A percentile compares a stretch with the other conserved stretches of the same genome.
Evolutionary conservation across 2,329 filamentous ascomycete genomes (phyloP).

Genomic region (Alternaria sp.): DNA sequence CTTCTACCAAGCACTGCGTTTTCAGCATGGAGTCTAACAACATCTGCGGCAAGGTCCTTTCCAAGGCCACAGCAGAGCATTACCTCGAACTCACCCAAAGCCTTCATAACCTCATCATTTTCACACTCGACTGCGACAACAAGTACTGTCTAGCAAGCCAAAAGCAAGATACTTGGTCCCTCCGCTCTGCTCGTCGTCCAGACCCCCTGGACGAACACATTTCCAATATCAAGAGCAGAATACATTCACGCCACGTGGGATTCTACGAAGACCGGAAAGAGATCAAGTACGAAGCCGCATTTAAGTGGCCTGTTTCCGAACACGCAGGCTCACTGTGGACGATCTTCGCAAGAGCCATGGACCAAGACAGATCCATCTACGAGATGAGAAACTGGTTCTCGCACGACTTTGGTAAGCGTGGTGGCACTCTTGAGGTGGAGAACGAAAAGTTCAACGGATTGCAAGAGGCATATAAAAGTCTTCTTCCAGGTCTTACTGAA

Average conservation of each 20-base stretch:
- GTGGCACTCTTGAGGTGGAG: not conserved
- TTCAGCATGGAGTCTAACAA: conserved; percentile 4
- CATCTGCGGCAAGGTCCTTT: conserved; percentile 2
- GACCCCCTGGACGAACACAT: not conserved
- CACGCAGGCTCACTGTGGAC: not conserved
- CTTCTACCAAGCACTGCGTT: not conserved
- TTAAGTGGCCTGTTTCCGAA: not conserved
- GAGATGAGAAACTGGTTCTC: conserved; percentile 10
- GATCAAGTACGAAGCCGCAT: not conserved
- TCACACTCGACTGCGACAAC: not conserved
- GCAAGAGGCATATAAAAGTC: not conserved
- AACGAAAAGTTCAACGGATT: not conserved
- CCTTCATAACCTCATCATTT: not conserved
- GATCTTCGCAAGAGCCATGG: not conserved
- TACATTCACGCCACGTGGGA: not conserved
- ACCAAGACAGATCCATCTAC: not conserved
- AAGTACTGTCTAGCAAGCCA: not conserved
- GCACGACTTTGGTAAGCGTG: not conserved
- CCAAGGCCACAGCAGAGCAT: not conserved
- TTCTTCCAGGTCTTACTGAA: not conserved
- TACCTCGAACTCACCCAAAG: not conserved
- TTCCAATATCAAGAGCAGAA: not conserved
- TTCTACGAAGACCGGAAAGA: conserved; percentile 3
- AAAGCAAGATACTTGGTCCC: not conserved
- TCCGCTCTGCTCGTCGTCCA: not conserved